These are phyloP conservation scores for Thuja plicata DNA, from an alignment of 83 land plant genomes.

Conservation along the genomic window DNA sequence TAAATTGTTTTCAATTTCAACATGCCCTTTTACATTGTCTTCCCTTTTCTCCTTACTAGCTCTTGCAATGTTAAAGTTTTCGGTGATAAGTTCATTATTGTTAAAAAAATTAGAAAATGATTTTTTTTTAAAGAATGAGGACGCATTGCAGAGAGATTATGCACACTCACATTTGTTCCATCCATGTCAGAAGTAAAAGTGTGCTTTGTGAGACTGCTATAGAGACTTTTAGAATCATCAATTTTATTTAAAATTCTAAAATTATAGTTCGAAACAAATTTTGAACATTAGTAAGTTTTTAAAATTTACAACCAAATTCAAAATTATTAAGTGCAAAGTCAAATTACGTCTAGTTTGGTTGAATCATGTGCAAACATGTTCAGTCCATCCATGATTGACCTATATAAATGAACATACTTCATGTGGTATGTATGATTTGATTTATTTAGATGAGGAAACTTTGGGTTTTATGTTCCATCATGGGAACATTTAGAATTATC, in stretches of 20 bases:
- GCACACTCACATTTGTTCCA: background rate
- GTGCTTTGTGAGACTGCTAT: background rate
- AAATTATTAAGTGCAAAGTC: background rate
- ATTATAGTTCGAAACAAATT: background rate
- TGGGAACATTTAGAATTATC: background rate
- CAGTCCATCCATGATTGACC: background rate
- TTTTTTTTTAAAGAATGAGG: background rate
- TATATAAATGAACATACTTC: background rate
- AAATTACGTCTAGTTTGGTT: background rate
- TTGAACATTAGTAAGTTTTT: background rate
- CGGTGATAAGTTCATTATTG: background rate
- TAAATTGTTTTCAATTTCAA: too few relatives aligned
- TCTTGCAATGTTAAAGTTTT: constrained; percentile 14
- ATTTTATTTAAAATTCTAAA: background rate
- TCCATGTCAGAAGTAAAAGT: background rate
- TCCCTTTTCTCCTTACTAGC: constrained; percentile 7
- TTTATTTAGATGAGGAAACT: background rate
- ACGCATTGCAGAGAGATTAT: too few relatives aligned
- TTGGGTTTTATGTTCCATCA: background rate
- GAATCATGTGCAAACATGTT: background rate
- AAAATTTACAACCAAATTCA: background rate
- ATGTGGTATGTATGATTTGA: background rate
- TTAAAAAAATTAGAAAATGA: too few relatives aligned
- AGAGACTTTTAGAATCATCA: background rate
- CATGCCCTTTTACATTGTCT: background rate